A percentile compares a stretch with the other conserved stretches of the same genome.
These are phyloP conservation scores for Globisporangium okanoganense DNA, from an alignment of 352 stramenopile species.

Conservation along the genomic window DNA sequence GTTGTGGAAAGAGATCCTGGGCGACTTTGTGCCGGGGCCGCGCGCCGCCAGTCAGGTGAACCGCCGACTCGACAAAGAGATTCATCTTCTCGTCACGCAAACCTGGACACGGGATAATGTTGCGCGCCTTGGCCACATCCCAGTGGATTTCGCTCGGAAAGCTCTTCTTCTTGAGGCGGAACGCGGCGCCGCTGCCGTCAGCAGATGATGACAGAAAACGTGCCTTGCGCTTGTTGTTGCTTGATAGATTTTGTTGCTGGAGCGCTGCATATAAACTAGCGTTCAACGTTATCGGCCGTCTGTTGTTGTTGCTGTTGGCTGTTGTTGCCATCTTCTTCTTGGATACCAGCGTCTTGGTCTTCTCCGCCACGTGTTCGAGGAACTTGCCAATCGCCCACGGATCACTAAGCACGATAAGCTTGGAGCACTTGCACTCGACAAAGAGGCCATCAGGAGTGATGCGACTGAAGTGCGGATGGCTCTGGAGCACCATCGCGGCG, in stretches of 20 bases:
- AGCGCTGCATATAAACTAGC: too few species aligned
- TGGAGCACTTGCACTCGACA: conserved; percentile 59
- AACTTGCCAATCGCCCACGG: conserved; percentile 64
- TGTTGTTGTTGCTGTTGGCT: not conserved
- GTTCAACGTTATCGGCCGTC: not conserved
- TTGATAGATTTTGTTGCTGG: not conserved
- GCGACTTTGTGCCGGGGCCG: conserved; percentile 61
- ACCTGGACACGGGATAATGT: conserved; percentile 57
- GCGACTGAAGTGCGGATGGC: conserved; percentile 44
- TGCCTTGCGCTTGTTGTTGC: not conserved
- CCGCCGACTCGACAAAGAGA: conserved; percentile 45
- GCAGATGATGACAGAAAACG: not conserved
- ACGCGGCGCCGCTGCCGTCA: conserved; percentile 7
- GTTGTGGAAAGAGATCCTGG: conserved; percentile 63
- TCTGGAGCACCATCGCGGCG: conserved; percentile 27
- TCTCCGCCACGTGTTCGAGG: conserved; percentile 50
- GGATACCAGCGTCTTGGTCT: conserved; percentile 29
- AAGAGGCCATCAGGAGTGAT: conserved; percentile 67
- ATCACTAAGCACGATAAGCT: conserved; percentile 45
- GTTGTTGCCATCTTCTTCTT: conserved; percentile 20
- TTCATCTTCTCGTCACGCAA: conserved; percentile 53
- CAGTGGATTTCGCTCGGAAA: conserved; percentile 55
- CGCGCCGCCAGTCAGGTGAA: conserved; percentile 63
- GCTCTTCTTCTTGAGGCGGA: conserved; percentile 33
- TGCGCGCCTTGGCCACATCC: conserved; percentile 36